Percentiles rank a stretch among this genome's conserved stretches.
These are phyloP conservation scores for Epichloe brachyelytri DNA, from an alignment of 2,329 filamentous ascomycete species.

Conservation along the genomic window DNA sequence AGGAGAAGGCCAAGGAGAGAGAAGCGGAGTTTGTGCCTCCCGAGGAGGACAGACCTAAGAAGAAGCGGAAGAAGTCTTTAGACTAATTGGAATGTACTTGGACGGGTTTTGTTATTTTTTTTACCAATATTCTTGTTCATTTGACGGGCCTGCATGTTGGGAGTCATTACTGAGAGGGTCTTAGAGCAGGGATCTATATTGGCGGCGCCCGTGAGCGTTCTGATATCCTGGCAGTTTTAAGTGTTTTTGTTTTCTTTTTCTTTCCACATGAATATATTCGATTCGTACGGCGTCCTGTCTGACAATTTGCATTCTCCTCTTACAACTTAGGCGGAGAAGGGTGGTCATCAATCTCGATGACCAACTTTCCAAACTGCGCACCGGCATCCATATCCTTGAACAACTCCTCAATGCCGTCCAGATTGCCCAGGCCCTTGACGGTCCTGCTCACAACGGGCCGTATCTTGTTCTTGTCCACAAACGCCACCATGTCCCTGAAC, in stretches of 20 bases:
- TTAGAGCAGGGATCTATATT: background rate
- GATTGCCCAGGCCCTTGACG: constrained; percentile 58
- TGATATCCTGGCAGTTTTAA: constrained; percentile 7
- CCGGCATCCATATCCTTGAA: constrained; percentile 83
- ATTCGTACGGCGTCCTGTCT: background rate
- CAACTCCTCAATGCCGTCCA: constrained; percentile 66
- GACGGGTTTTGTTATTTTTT: background rate
- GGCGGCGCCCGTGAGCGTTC: constrained; percentile 6
- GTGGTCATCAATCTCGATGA: constrained; percentile 51
- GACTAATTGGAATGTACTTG: constrained; percentile 12
- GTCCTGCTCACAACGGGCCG: constrained; percentile 65
- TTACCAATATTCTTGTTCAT: background rate
- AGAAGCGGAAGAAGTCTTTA: constrained; percentile 46
- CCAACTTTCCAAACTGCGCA: constrained; percentile 84
- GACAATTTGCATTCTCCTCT: background rate
- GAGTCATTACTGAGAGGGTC: background rate
- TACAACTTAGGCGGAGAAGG: constrained; percentile 28
- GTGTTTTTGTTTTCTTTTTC: constrained; percentile 2
- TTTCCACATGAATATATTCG: no score
- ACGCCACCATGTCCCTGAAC: constrained; percentile 81
- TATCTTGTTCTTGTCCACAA: constrained; percentile 62
- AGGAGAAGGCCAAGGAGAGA: constrained; percentile 74
- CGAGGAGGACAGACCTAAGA: constrained; percentile 56
- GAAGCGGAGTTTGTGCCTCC: constrained; percentile 81
- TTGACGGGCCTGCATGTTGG: background rate